Evolutionary conservation across 345 rosid genomes (phyloP).

Genomic region (Eucalyptus decipiens): DNA sequence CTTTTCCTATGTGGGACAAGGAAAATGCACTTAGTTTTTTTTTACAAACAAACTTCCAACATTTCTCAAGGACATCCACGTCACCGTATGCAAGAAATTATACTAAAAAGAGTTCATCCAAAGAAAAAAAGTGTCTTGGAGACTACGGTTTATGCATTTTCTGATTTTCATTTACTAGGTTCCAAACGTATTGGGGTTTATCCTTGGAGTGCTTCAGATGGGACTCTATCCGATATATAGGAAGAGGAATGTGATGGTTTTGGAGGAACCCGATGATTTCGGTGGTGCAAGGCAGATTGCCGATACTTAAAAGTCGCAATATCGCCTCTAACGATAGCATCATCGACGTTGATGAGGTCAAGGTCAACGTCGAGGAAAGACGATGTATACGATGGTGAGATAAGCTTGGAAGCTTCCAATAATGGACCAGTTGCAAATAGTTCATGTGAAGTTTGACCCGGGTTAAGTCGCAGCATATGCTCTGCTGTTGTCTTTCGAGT

Average conservation of each 20-base stretch:
- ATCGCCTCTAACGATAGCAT: neutral
- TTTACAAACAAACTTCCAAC: too few species aligned
- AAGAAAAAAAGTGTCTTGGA: neutral
- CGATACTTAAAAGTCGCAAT: neutral
- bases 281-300: neutral
- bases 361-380: neutral
- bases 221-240: neutral
- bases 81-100: constrained; percentile 8
- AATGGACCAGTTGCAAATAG: neutral
- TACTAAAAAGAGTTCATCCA: neutral
- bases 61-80: constrained; percentile 1
- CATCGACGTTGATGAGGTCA: neutral
- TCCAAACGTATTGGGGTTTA: constrained; percentile 23
- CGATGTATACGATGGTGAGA: neutral
- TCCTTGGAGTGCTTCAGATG: constrained; percentile 28
- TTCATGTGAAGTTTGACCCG: neutral
- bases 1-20: too few species aligned
- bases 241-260: neutral
- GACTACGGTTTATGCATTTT: neutral
- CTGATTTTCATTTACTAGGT: constrained; percentile 1
- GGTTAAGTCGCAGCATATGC: neutral
- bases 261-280: neutral
- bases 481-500: neutral
- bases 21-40: too few species aligned
- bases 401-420: neutral